Base-by-base conservation (phyloP, 2,329 filamentous ascomycete species). In the Colletotrichum noveboracense region DNA sequence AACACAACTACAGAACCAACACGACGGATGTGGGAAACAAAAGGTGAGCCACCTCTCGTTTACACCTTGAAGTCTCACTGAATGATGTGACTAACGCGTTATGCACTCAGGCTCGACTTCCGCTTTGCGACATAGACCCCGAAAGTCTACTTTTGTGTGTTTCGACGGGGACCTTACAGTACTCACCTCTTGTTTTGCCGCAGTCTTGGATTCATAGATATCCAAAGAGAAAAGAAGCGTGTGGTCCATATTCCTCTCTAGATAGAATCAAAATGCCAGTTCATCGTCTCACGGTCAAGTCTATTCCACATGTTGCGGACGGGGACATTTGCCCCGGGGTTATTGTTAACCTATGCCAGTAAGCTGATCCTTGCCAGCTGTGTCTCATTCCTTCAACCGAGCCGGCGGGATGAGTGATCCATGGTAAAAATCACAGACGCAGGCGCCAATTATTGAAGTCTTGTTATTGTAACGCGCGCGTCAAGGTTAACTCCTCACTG, bases 1-100 rank as follows among this genome's bases (percentile, higher is more conserved):
- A 86, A 66, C 81, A 84, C 10, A 72, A 82, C 1, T 89, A 89
- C 76, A 80, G 87, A 8, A 83, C 80, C n/a, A 88, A 84, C 1
- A 88, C 87, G 0, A 85, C 80, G 3, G 86, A 89, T 71, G 78
- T 86, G 65, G 86, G 87, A 7, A 88, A 87, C 65, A 88, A 86
- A 79, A 85, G 85, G 86, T 81, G 56, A 78, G 78, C 26, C 66
- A 16, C n/a, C 38, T 16, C 48, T 2, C 1, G 2, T 1, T 34
- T 14, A 3, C 7, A 21, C 2, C n/a, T 21, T 21, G 10, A 21
- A 7, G 0, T 8, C 4, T 58, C 5, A 7, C 14, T 12, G 4
- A 13, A 43, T 18, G 0, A 6, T 9, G 14, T n/a, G 1, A 13
- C 7, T 21, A 65, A n/a, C 6, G 21, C 24, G 2, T 24, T 5